Conservation (phyloP, 129 eudicot species). For the Calendula officinalis region DNA sequence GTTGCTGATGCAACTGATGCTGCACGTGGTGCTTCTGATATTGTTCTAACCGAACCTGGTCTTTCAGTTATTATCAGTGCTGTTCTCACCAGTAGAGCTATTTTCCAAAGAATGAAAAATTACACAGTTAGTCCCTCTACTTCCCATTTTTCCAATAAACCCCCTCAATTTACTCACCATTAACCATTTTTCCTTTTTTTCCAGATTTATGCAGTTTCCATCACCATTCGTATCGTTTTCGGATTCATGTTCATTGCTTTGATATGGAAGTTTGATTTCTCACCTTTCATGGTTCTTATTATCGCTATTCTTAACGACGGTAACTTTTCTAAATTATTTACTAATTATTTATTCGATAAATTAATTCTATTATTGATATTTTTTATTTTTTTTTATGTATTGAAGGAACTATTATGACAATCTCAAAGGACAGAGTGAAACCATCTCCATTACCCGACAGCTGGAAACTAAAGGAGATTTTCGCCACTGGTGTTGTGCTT, state of each 20-base stretch:
- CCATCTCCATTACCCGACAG: conserved; percentile 78
- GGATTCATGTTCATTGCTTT: conserved; percentile 71
- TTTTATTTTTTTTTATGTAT: too few species aligned
- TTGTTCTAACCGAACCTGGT: conserved; percentile 66
- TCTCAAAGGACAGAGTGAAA: conserved; percentile 72
- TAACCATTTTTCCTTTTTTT: neutral
- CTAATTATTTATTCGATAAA: neutral
- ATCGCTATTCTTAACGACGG: conserved; percentile 77
- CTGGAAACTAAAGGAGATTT: conserved; percentile 67
- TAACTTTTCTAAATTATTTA: conserved; percentile 16
- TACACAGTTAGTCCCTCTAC: conserved; percentile 44
- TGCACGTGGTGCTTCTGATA: conserved; percentile 77
- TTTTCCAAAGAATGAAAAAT: conserved; percentile 71
- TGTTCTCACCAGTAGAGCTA: conserved; percentile 62
- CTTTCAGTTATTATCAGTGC: conserved; percentile 70
- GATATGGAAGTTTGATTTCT: conserved; percentile 81
- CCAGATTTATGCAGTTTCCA: conserved; percentile 70
- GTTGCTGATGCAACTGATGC: conserved; percentile 90
- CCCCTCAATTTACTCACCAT: neutral
- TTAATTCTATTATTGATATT: neutral
- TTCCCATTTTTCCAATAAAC: neutral
- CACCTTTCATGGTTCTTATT: conserved; percentile 77
- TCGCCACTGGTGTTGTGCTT: conserved; percentile 71
- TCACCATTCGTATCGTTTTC: conserved; percentile 71
- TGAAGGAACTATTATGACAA: conserved; percentile 73